A percentile compares a stretch with the other conserved stretches of the same genome.
phyloP scores from a whole-genome alignment of 1,284 basidiomycete genomes.

The Inonotus hispidus region DNA sequence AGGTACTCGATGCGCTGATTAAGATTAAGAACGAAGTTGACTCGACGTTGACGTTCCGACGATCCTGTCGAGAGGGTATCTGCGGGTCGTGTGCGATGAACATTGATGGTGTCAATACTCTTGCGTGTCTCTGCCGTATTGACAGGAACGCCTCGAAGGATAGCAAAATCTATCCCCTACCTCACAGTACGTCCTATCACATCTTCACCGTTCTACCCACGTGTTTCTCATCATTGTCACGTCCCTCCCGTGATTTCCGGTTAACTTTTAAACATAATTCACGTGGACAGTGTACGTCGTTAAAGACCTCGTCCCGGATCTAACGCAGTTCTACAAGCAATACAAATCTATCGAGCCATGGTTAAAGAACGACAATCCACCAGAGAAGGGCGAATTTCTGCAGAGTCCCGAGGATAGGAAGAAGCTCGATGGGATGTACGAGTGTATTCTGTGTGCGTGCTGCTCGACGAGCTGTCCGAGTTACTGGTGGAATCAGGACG shows the following conservation, averaged over 20 bases:
- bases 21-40: slow-evolving; percentile 99
- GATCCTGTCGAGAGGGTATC: slow-evolving; percentile 97
- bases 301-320: slow-evolving; percentile 93
- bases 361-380: slow-evolving; percentile 88
- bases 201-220: not conserved
- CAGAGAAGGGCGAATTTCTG: slow-evolving; percentile 77
- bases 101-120: slow-evolving; percentile 96
- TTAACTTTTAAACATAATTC: not conserved
- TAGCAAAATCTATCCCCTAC: slow-evolving; percentile 95
- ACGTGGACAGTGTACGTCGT: slow-evolving; percentile 88
- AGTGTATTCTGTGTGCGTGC: slow-evolving; percentile 92
- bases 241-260: too few species aligned
- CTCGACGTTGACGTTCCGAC: slow-evolving; percentile 93
- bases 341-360: slow-evolving; percentile 99
- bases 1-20: slow-evolving; percentile 90
- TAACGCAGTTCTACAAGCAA: slow-evolving; percentile 96
- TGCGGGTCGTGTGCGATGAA: slow-evolving; percentile 99
- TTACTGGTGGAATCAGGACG: slow-evolving; percentile 99
- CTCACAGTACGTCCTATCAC: slow-evolving; percentile 74
- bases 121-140: slow-evolving; percentile 96
- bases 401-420: slow-evolving; percentile 90
- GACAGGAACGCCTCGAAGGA: slow-evolving; percentile 71
- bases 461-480: slow-evolving; percentile 95
- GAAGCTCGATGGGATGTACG: slow-evolving; percentile 97
- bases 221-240: not conserved